phyloP scores from a whole-genome alignment of 148 eudicot genomes.

The Selenicereus undatus region DNA sequence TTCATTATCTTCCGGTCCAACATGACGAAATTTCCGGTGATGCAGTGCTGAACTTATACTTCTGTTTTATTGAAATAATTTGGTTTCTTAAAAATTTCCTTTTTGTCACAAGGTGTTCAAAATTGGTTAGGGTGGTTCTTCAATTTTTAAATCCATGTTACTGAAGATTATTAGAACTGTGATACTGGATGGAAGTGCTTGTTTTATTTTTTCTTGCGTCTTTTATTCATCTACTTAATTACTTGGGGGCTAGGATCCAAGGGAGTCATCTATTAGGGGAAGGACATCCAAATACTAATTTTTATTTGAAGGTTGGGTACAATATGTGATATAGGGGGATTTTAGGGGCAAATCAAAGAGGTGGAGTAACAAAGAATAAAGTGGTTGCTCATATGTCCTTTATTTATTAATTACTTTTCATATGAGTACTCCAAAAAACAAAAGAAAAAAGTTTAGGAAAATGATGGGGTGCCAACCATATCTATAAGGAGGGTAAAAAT shows the following conservation, averaged over 20 bases:
- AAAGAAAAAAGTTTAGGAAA: neutral
- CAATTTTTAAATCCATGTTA: neutral
- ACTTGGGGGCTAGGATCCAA: no score
- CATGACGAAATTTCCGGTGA: neutral
- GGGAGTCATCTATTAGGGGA: no score
- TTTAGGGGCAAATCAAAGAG: no score
- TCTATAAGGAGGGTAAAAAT: neutral
- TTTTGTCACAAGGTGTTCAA: neutral
- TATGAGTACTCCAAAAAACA: neutral
- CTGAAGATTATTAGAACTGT: neutral
- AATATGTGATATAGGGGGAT: no score
- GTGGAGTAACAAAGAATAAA: no score
- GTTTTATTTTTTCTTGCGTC: neutral
- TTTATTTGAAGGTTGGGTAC: no score
- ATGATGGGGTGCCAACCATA: neutral
- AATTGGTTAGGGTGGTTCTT: neutral
- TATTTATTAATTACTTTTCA: neutral
- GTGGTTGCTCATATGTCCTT: no score
- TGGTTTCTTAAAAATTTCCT: no score
- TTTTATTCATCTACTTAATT: neutral
- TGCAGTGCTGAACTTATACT: no score
- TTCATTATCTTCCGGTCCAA: neutral
- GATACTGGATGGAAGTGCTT: neutral
- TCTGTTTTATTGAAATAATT: no score
- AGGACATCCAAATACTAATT: no score